Evolutionary conservation across 805 yeast species (phyloP), one percentile per base, ranked within the genome.

Genomic region (Kuraishia capsulata): DNA sequence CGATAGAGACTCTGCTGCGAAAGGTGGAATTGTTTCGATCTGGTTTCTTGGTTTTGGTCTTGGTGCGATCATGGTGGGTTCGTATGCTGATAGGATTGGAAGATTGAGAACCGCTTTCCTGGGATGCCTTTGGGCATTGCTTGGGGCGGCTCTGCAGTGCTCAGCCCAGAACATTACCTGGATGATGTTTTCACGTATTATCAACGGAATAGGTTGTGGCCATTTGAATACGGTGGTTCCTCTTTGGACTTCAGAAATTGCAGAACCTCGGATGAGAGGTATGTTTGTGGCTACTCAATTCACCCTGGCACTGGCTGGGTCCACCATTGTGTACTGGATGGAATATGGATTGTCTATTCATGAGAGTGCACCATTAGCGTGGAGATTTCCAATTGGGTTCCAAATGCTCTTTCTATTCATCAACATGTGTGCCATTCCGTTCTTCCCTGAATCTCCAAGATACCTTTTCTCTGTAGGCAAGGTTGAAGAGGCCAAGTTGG

Each of bases 371-470:
- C 48, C 61, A 4, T 56, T 64, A n/a, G 55, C 65, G 8, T 65
- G 69, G 69, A 61, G 70, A 51, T 61, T 65, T 44, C 70, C 71
- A 2, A 55, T 65, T 23, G 69, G 65, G 1, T 57, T 64, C 49
- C 71, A 65, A 47, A 55, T 61, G 33, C 41, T 64, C 29, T 64
- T 64, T 40, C 62, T 67, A 5, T 13, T 35, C 24, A 25, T 24
- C 30, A 35, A 35, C 30, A 39, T 56, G 16, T 47, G 50, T 8
- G 39, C 56, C 29, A 47, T 62, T 45, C 35, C 39, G 17, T 19
- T 24, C 10, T 40, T 42, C 36, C 76, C 76, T 23, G 76, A 71
- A 48, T 69, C 76, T 4, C 77, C 77, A 41, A 60, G 77, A 59
- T 71, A 76, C 73, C 64, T 72, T 47, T 52, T 70, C 39, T 65